Percentiles rank a stretch among this genome's conserved stretches.
These are phyloP conservation scores for Metschnikowia lunata DNA, from an alignment of 805 yeast genomes.

Conservation along the genomic window DNA sequence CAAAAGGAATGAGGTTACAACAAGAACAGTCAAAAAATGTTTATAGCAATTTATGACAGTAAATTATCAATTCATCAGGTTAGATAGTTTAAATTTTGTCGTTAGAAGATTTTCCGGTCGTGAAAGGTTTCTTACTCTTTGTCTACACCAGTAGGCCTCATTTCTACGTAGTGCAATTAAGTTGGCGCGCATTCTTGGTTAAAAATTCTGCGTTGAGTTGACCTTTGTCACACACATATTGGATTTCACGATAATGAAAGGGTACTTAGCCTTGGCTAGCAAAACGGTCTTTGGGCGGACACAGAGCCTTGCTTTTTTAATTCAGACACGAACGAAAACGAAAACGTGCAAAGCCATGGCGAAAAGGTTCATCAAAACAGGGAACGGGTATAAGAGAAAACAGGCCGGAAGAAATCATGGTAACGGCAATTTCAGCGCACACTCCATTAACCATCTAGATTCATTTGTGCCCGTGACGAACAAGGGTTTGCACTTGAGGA, in stretches of 20 bases:
- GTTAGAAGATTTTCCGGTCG: too few relatives aligned
- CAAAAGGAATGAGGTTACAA: not conserved
- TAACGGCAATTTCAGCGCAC: conserved; percentile 78
- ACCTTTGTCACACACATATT: too few relatives aligned
- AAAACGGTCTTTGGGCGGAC: conserved; percentile 16
- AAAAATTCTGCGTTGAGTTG: too few relatives aligned
- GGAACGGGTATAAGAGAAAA: conserved; percentile 51
- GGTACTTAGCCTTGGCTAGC: conserved; percentile 15
- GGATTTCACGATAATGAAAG: conserved; percentile 9
- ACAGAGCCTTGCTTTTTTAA: conserved; percentile 21
- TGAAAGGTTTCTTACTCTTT: too few relatives aligned
- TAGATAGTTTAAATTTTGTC: too few relatives aligned
- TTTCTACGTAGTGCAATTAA: too few relatives aligned
- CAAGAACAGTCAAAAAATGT: not conserved
- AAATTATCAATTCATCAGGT: too few relatives aligned
- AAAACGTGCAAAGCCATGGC: conserved; percentile 86
- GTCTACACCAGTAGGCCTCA: too few relatives aligned
- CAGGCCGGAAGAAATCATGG: conserved; percentile 90
- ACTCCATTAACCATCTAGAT: conserved; percentile 54
- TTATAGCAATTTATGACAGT: not conserved
- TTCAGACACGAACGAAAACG: conserved; percentile 45
- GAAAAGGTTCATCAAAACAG: conserved; percentile 78
- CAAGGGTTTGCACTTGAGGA: conserved; percentile 54
- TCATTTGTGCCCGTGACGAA: conserved; percentile 52
- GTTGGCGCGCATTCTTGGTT: too few relatives aligned